These are phyloP conservation scores for Pezicula rhizophila DNA, from an alignment of 2,329 filamentous ascomycete species.

Conservation along the genomic window DNA sequence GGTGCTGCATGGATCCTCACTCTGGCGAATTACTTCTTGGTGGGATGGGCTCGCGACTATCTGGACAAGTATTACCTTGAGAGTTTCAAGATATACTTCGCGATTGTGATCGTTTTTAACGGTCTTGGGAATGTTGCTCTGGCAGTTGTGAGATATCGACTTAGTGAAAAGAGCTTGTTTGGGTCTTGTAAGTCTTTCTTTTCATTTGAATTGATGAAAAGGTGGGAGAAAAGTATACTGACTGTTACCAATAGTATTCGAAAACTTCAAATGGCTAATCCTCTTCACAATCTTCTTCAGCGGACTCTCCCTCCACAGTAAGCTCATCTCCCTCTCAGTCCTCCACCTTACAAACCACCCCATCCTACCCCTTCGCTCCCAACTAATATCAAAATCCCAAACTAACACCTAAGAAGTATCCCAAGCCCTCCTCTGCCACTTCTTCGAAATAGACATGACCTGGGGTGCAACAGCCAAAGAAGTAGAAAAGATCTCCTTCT, in stretches of 20 bases:
- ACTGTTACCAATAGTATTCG: constrained; percentile 31
- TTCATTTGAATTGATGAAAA: too few relatives aligned
- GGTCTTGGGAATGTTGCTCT: constrained; percentile 67
- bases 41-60: constrained; percentile 70
- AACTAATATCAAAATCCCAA: too few relatives aligned
- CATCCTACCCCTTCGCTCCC: too few relatives aligned
- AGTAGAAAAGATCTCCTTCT: constrained; percentile 74
- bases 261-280: constrained; percentile 69
- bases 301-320: constrained; percentile 66
- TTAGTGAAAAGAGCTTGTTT: constrained; percentile 55
- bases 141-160: constrained; percentile 66
- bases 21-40: constrained; percentile 66
- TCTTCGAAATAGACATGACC: constrained; percentile 80
- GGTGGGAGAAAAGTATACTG: too few relatives aligned
- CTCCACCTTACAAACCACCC: too few relatives aligned
- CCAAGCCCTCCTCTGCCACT: constrained; percentile 72
- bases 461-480: constrained; percentile 86
- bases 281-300: constrained; percentile 79
- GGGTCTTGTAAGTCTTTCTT: constrained; percentile 26
- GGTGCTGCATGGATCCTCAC: constrained; percentile 71
- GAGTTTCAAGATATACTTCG: constrained; percentile 45
- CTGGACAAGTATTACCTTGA: constrained; percentile 77
- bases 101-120: constrained; percentile 72
- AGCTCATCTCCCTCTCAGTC: too few relatives aligned
- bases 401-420: constrained; percentile 38